Evolutionary conservation across 768 basidiomycete genomes (phyloP), one percentile per base, ranked within the genome.

Genomic region (Tubosaeta sp.): DNA sequence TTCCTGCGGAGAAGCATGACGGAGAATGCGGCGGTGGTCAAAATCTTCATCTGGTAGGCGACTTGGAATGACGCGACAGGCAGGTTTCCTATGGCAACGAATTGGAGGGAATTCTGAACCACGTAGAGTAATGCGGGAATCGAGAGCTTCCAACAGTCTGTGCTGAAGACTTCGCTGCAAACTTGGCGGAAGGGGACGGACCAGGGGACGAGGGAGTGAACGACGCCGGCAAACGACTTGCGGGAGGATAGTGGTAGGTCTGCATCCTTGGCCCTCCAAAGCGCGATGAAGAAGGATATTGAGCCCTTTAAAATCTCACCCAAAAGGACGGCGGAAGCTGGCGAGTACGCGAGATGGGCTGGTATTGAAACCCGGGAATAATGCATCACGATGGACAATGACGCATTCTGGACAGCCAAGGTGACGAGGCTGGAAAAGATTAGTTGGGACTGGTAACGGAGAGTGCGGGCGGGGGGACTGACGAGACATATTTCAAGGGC

Each of bases 21-120:
- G 41, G 90, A 91, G 69, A 95, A 95, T 46, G 88, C 91, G 19
- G 93, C 95, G 14, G 94, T 97, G 45, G 94, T 97, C 51, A 97
- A 79, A 66, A 97, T 97, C 71, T 97, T 97, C 94, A 97, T 95
- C 72, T 97, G 94, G 68, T 97, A 95, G 9, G 90, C 91, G 56
- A 97, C 93, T 68, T 98, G 95, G 74, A 97, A 99, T 3, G 95
- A 92, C 13, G 97, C 95, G 48, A 93, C 95, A 35, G 92, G 91
- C 52, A 99, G 82, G 71, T 99, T 98, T 58, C 84, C 83, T 55
- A 95, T 87, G 22, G 97, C 97, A 59, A 97, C 91, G 70, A 95
- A 99, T 70, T 98, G 97, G 22, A 99, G 83, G 35, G 91, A 89
- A 69, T 97, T 97, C 71, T 98, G 92, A n/a, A 95, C 80, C 58